These are phyloP conservation scores for Xylaria arbuscula DNA, from an alignment of 2,329 filamentous ascomycete species.

Conservation along the genomic window DNA sequence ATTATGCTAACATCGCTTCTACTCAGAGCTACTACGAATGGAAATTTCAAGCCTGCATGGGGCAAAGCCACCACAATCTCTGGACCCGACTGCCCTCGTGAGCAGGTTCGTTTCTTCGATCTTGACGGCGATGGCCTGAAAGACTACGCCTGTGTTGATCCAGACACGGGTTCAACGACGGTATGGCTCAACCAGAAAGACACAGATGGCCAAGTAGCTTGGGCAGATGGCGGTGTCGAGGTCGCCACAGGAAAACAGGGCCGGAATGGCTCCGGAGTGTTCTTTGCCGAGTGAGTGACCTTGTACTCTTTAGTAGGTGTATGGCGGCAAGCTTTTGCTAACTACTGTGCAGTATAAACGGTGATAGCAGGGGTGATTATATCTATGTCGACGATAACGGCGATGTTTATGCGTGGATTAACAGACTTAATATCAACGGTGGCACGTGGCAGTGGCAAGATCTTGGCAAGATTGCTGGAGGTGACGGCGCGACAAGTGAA, in stretches of 20 bases:
- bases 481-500: background rate
- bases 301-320: background rate
- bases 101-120: constrained; percentile 14
- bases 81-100: constrained; percentile 3
- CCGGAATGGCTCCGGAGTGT: constrained; percentile 1
- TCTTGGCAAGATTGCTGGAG: constrained; percentile 9
- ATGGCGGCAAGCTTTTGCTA: background rate
- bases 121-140: constrained; percentile 21
- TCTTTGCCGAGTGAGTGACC: constrained; percentile 16
- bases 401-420: constrained; percentile 8
- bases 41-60: constrained; percentile 11
- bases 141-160: constrained; percentile 21
- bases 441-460: constrained; percentile 19
- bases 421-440: background rate
- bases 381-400: constrained; percentile 12
- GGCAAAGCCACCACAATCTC: background rate
- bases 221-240: background rate
- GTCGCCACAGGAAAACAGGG: constrained; percentile 7
- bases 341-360: constrained; percentile 4
- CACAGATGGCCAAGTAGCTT: constrained; percentile 3
- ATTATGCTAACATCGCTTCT: background rate
- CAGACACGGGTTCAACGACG: background rate
- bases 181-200: constrained; percentile 15
- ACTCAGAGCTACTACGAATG: constrained; percentile 2
- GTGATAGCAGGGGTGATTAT: constrained; percentile 21